Percentiles rank a stretch among this genome's conserved stretches.
Evolutionary conservation across 164 flowering plant species (phyloP).

Genomic region (Nymphaea thermarum): DNA sequence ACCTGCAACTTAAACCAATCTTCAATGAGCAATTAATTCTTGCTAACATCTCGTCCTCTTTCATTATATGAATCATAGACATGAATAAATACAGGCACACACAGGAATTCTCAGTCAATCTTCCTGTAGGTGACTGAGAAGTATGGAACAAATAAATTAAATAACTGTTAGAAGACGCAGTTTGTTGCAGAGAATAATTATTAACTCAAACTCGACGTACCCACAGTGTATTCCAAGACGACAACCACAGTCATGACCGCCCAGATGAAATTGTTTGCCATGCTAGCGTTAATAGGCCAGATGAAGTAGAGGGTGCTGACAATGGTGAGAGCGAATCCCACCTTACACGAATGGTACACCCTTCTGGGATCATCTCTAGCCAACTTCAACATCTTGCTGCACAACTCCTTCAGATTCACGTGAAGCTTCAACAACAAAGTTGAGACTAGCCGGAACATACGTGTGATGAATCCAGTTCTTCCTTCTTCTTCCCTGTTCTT

Average conservation of each 20-base stretch:
- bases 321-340: slow-evolving; percentile 66
- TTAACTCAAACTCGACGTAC: slow-evolving; percentile 14
- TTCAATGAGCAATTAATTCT: too few species aligned
- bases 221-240: slow-evolving; percentile 66
- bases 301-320: slow-evolving; percentile 58
- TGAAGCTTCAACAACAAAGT: background rate
- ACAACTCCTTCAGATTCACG: slow-evolving; percentile 1
- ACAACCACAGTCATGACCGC: slow-evolving; percentile 75
- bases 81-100: too few species aligned
- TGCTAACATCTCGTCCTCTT: too few species aligned
- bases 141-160: background rate
- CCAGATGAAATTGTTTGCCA: slow-evolving; percentile 65
- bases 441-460: background rate
- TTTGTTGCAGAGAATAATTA: too few species aligned
- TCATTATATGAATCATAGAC: too few species aligned
- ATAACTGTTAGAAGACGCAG: too few species aligned
- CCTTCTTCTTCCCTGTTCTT: background rate
- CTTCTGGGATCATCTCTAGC: slow-evolving; percentile 75
- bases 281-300: slow-evolving; percentile 44
- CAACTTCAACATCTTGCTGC: slow-evolving; percentile 23
- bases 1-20: slow-evolving; percentile 24
- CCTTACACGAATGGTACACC: slow-evolving; percentile 57
- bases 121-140: background rate
- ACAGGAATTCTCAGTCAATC: background rate
- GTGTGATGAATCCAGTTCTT: background rate